Evolutionary conservation across 1,139 yeast species (phyloP).

Genomic region (Candida tunisiensis): DNA sequence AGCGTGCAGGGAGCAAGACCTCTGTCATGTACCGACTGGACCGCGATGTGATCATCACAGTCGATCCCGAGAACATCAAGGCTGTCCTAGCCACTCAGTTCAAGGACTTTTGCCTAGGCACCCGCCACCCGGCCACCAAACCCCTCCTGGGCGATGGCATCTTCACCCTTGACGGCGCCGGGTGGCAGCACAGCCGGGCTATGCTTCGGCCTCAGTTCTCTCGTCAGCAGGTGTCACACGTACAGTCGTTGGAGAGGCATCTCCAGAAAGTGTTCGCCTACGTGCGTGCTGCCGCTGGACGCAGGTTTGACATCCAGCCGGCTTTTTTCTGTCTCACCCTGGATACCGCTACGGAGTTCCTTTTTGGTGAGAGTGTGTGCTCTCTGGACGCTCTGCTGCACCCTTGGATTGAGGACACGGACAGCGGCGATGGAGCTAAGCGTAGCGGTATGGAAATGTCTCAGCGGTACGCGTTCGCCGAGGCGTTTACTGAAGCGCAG

Average conservation of each 20-base stretch:
- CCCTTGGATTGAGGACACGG: no score
- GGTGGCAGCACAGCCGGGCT: slow-evolving; percentile 40
- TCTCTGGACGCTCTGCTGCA: slow-evolving; percentile 4
- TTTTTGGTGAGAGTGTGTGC: slow-evolving; percentile 24
- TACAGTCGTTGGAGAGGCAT: slow-evolving; percentile 30
- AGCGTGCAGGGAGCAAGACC: background rate
- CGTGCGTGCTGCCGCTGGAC: slow-evolving; percentile 8
- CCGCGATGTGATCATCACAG: slow-evolving; percentile 18
- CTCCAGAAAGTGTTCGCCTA: slow-evolving; percentile 22
- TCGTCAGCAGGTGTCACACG: slow-evolving; percentile 36
- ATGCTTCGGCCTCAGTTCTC: slow-evolving; percentile 43
- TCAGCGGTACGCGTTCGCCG: slow-evolving; percentile 21
- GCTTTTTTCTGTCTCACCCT: slow-evolving; percentile 33
- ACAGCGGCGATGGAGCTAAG: no score
- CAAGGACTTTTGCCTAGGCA: slow-evolving; percentile 33
- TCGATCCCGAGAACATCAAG: slow-evolving; percentile 30
- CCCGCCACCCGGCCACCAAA: slow-evolving; percentile 25
- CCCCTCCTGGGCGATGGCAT: slow-evolving; percentile 39
- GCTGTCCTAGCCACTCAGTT: slow-evolving; percentile 23
- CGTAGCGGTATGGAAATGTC: no score
- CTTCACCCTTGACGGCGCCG: slow-evolving; percentile 37
- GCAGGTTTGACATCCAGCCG: slow-evolving; percentile 28
- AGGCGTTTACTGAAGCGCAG: slow-evolving; percentile 29
- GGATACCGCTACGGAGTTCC: slow-evolving; percentile 39
- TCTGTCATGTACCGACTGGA: slow-evolving; percentile 1